phyloP scores from a whole-genome alignment of 345 rosid genomes.

The Acer saccharum region DNA sequence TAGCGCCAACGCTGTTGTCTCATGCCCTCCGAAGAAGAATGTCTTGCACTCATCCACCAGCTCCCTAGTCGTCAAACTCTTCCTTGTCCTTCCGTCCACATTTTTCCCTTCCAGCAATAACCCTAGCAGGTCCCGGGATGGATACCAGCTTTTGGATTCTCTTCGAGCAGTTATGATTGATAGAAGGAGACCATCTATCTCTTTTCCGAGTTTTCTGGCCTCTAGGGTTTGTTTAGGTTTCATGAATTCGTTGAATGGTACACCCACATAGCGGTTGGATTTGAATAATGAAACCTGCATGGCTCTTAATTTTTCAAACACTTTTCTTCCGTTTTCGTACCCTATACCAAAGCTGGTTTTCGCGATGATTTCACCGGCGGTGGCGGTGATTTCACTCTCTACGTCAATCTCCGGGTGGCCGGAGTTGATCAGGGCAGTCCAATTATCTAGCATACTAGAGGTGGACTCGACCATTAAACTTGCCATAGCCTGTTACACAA shows the following conservation, averaged over 20 bases:
- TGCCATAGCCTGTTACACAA: constrained; percentile 59
- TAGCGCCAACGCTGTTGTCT: constrained; percentile 85
- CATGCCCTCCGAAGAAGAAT: constrained; percentile 93
- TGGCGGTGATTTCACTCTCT: constrained; percentile 63
- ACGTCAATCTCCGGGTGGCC: constrained; percentile 63
- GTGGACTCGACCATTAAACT: constrained; percentile 84
- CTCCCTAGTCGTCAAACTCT: constrained; percentile 54
- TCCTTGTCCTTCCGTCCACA: constrained; percentile 39
- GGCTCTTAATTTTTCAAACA: constrained; percentile 65
- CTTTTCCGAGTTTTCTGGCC: constrained; percentile 62
- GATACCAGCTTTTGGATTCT: constrained; percentile 14
- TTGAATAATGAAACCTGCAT: constrained; percentile 76
- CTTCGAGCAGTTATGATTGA: constrained; percentile 57
- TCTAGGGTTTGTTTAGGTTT: constrained; percentile 51
- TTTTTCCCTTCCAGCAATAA: constrained; percentile 43
- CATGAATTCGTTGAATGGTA: constrained; percentile 65
- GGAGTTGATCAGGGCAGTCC: constrained; percentile 49
- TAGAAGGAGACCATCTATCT: constrained; percentile 66
- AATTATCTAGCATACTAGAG: constrained; percentile 66
- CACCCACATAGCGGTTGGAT: constrained; percentile 80
- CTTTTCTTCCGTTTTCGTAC: constrained; percentile 53
- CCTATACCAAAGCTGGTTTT: constrained; percentile 83
- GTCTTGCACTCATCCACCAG: constrained; percentile 94
- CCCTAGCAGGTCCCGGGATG: constrained; percentile 59
- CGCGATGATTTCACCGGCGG: constrained; percentile 87